phyloP scores from a whole-genome alignment of 371 early-diverging fungal species.

The Mucor circinelloides region DNA sequence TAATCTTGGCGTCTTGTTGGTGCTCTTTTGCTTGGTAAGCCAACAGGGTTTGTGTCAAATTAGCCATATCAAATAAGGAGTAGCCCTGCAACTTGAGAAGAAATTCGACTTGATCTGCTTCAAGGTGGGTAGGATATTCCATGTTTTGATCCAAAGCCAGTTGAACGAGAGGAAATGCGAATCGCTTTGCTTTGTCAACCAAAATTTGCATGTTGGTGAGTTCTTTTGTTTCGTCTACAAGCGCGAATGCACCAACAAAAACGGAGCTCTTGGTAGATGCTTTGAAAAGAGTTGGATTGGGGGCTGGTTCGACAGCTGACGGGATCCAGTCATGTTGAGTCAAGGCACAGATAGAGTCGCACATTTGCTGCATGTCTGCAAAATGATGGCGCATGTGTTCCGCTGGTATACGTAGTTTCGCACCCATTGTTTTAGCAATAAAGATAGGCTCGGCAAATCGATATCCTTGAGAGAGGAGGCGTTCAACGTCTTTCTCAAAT shows the following conservation, averaged over 20 bases:
- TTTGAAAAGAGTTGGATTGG: conserved; percentile 16
- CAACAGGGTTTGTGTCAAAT: background rate
- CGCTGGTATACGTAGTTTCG: conserved; percentile 35
- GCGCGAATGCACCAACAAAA: conserved; percentile 35
- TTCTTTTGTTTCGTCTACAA: conserved; percentile 32
- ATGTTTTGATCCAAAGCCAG: conserved; percentile 18
- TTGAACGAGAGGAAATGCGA: conserved; percentile 38
- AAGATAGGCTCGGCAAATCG: conserved; percentile 47
- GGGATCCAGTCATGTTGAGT: conserved; percentile 10
- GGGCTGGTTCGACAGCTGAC: conserved; percentile 6
- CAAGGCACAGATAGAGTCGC: conserved; percentile 19
- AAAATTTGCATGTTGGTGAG: conserved; percentile 24
- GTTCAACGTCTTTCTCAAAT: conserved; percentile 22
- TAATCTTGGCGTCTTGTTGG: background rate
- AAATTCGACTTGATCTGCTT: conserved; percentile 24
- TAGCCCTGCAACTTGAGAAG: conserved; percentile 26
- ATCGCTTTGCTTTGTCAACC: conserved; percentile 36
- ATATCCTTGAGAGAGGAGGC: conserved; percentile 41
- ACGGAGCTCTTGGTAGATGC: conserved; percentile 24
- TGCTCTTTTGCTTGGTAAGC: background rate
- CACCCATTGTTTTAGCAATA: conserved; percentile 47
- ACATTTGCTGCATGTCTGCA: conserved; percentile 35
- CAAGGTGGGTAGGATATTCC: conserved; percentile 8
- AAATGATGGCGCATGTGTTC: conserved; percentile 44
- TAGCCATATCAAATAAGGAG: conserved; percentile 24